Conservation (phyloP, 441 rosid species). For the Lepidium campestre region DNA sequence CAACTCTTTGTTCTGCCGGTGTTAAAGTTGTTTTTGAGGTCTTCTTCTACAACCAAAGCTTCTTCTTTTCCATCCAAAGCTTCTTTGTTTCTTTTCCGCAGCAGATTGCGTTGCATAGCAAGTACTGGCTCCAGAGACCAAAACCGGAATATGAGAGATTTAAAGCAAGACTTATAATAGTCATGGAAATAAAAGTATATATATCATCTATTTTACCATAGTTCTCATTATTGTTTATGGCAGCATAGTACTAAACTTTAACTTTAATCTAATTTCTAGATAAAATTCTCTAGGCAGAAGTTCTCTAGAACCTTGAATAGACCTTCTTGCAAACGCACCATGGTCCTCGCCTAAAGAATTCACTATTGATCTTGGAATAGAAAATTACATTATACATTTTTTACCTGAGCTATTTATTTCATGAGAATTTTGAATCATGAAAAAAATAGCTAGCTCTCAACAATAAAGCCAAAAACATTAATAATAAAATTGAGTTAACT, state of each 20-base stretch:
- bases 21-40: constrained; percentile 43
- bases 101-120: constrained; percentile 29
- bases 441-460: too few relatives aligned
- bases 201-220: neutral
- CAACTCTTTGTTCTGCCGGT: constrained; percentile 56
- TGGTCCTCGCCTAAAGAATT: too few relatives aligned
- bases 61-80: constrained; percentile 36
- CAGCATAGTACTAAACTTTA: neutral
- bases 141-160: constrained; percentile 1
- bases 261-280: neutral
- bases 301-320: too few relatives aligned
- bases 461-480: too few relatives aligned
- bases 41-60: constrained; percentile 34
- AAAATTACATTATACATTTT: too few relatives aligned
- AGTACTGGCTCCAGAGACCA: constrained; percentile 15
- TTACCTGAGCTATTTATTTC: too few relatives aligned
- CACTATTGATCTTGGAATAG: too few relatives aligned
- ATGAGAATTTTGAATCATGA: too few relatives aligned
- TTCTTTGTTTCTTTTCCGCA: constrained; percentile 22
- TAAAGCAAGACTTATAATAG: neutral
- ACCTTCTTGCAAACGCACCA: too few relatives aligned
- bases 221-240: neutral
- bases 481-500: too few relatives aligned
- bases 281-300: too few relatives aligned
- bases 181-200: neutral